phyloP scores from a whole-genome alignment of 495 filamentous ascomycete genomes.

The Penicillium alfredii region DNA sequence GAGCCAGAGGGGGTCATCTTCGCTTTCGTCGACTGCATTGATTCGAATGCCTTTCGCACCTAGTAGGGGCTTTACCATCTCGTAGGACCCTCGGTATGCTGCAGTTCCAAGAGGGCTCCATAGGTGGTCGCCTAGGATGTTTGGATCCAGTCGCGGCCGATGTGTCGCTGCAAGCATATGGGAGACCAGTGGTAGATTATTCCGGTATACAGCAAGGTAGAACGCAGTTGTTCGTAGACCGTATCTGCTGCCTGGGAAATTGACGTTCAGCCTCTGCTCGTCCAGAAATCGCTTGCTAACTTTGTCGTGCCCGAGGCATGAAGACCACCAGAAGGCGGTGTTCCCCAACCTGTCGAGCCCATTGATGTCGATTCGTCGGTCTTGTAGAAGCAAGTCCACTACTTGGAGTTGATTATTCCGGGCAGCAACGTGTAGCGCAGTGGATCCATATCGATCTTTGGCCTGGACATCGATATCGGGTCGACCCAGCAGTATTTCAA shows the following conservation, averaged over 20 bases:
- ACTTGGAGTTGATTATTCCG: slow-evolving; percentile 1
- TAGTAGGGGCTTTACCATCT: slow-evolving; percentile 3
- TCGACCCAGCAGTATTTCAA: slow-evolving; percentile 1
- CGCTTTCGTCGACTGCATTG: slow-evolving; percentile 3
- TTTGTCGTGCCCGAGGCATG: slow-evolving; percentile 1
- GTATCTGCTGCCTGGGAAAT: too few species aligned
- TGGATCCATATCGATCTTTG: slow-evolving; percentile 1
- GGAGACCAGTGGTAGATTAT: too few species aligned
- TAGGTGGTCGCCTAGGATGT: slow-evolving; percentile 1
- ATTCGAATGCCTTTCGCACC: slow-evolving; percentile 4
- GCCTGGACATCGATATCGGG: slow-evolving; percentile 1
- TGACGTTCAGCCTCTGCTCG: slow-evolving; percentile 1
- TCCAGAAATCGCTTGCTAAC: slow-evolving; percentile 4
- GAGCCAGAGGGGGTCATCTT: slow-evolving; percentile 7
- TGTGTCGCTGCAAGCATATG: slow-evolving; percentile 3
- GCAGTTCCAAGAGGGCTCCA: slow-evolving; percentile 4
- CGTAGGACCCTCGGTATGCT: slow-evolving; percentile 1
- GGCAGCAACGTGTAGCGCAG: slow-evolving; percentile 3
- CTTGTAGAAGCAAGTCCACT: slow-evolving; percentile 2
- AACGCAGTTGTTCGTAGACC: too few species aligned
- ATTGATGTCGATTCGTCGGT: not conserved
- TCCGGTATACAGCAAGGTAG: too few species aligned
- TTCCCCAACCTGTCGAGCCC: not conserved
- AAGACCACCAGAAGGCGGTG: slow-evolving; percentile 2
- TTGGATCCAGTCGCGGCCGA: slow-evolving; percentile 4